Base-by-base conservation (phyloP, 306 rosid species). In the Vigna hirtella region DNA sequence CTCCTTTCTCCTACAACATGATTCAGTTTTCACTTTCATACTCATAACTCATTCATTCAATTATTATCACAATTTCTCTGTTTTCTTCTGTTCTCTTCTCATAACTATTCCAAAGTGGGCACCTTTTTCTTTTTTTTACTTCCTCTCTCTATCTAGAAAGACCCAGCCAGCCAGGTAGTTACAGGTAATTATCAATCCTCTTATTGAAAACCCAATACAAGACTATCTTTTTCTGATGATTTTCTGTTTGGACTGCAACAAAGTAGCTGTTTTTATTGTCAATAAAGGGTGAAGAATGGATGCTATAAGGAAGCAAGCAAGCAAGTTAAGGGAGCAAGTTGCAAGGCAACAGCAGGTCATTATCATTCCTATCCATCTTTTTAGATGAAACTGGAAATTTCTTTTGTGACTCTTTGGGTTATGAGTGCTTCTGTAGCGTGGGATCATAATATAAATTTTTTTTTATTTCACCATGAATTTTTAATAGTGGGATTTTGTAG, bases 301-400 rank as follows among this genome's bases (percentile, higher is more conserved):
- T 74, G 93, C 96, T 55, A 89, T 94, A 70, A 77, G 96, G 72
- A 94, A 89, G 87, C 98, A 94, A 83, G 98, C 98, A 64, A 89
- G 85, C 83, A 94, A 87, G 83, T 87, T 92, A 43, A 89, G 97
- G 66, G 97, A 94, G 76, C 97, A 92, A 85, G 98, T 94, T 74
- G 97, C 97, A 3, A 90, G 66, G 80, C 98, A 94, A 74, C 98
- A 94, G 51, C 98, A 92, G 96, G 98, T 93, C 51, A 66, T 93
- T 47, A 66, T 73, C 30, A 48, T 73, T 45, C 70, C 13, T 76
- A 10, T 32, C 63, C 65, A 48, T 36, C 32, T 26, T 42, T 15
- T 40, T 69, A 26, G 61, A 4, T 36, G 51, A 4, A 32, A 62
- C 30, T 56, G 56, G 17, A 22, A 48, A 15, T 3, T 36, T 74